Evolutionary conservation across 192 early-diverging fungal species (phyloP).

Genomic region (Pilobolus umbonatus): DNA sequence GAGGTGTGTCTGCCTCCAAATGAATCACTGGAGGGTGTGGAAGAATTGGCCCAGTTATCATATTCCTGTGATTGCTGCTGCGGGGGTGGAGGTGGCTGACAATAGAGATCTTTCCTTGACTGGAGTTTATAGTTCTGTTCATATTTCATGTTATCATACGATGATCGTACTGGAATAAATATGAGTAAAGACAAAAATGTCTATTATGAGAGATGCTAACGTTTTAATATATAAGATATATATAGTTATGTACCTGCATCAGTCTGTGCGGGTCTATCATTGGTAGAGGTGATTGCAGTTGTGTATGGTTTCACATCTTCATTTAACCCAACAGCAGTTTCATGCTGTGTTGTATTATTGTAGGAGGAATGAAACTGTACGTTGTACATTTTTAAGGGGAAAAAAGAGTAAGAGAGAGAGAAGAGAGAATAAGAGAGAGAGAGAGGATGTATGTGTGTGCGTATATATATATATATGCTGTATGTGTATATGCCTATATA

Average conservation of each 20-base stretch:
- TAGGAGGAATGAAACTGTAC: conserved; percentile 15
- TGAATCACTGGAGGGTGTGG: conserved; percentile 5
- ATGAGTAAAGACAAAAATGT: neutral
- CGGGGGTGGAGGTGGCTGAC: neutral
- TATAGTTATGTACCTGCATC: conserved; percentile 11
- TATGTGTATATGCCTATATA: too few species aligned
- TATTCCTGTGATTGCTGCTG: conserved; percentile 1
- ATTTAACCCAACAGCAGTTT: too few species aligned
- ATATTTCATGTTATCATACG: conserved; percentile 6
- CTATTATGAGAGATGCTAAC: neutral
- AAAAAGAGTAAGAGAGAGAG: neutral
- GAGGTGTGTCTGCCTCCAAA: neutral
- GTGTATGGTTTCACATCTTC: conserved; percentile 1
- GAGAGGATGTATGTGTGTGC: neutral
- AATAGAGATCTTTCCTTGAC: neutral
- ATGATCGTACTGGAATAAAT: neutral
- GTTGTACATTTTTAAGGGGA: neutral
- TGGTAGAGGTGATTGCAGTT: neutral
- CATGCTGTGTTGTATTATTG: neutral
- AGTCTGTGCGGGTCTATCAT: conserved; percentile 15
- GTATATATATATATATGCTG: too few species aligned
- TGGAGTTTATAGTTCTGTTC: too few species aligned
- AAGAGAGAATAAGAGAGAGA: neutral
- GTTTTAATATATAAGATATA: neutral
- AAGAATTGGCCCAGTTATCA: neutral